These are phyloP conservation scores for Wickerhamia fluorescens DNA, from an alignment of 805 yeast species.

Conservation along the genomic window DNA sequence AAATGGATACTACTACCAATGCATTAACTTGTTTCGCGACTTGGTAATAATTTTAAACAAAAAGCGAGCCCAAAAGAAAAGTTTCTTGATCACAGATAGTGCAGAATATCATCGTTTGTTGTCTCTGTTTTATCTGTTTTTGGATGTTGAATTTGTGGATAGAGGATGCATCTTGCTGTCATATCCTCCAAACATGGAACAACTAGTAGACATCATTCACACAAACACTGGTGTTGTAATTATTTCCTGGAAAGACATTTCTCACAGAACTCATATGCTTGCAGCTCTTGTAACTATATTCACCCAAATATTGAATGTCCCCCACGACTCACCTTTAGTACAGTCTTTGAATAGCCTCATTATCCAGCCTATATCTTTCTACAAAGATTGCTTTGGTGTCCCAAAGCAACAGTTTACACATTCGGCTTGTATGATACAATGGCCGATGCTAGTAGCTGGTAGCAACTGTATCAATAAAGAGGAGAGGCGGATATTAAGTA, in stretches of 20 bases:
- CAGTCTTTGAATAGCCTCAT: constrained; percentile 9
- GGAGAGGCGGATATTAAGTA: constrained; percentile 7
- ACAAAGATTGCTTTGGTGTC: constrained; percentile 5
- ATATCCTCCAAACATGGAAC: no score
- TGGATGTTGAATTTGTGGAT: constrained; percentile 13
- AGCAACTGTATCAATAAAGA: constrained; percentile 8
- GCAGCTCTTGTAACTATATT: constrained; percentile 11
- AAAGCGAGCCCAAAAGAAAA: constrained; percentile 10
- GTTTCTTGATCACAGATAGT: constrained; percentile 11
- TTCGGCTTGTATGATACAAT: constrained; percentile 15
- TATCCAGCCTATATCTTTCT: constrained; percentile 6
- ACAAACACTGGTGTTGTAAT: constrained; percentile 10
- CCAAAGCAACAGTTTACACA: constrained; percentile 6
- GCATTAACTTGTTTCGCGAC: constrained; percentile 28
- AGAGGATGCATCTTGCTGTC: constrained; percentile 16
- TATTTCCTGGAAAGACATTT: constrained; percentile 14
- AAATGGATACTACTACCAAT: constrained; percentile 40
- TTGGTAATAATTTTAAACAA: constrained; percentile 30
- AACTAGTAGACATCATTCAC: constrained; percentile 19
- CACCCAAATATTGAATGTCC: constrained; percentile 10
- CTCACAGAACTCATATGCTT: constrained; percentile 12
- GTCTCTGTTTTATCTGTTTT: constrained; percentile 8
- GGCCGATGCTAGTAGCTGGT: constrained; percentile 19
- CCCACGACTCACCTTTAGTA: constrained; percentile 11
- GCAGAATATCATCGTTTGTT: constrained; percentile 16